phyloP scores from a whole-genome alignment of 1,284 basidiomycete species.

The Marasmius oreades region DNA sequence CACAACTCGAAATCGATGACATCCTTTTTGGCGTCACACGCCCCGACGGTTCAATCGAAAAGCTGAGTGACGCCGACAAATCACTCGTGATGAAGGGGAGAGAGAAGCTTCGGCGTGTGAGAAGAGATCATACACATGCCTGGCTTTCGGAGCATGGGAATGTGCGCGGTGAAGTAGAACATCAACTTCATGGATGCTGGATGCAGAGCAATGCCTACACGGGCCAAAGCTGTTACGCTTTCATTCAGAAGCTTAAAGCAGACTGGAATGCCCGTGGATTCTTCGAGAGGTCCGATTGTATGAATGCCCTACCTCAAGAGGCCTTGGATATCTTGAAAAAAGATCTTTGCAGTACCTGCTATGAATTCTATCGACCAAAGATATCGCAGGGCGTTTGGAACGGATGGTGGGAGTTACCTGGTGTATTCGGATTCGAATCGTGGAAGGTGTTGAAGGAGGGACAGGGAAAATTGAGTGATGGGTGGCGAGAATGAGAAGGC shows the following conservation, averaged over 20 bases:
- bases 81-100: slow-evolving; percentile 14
- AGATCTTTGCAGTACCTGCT: not conserved
- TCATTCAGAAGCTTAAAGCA: not conserved
- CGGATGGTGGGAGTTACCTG: not conserved
- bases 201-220: not conserved
- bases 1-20: slow-evolving; percentile 19
- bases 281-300: not conserved
- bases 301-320: not conserved
- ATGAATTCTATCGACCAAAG: not conserved
- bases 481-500: not conserved
- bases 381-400: not conserved
- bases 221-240: not conserved
- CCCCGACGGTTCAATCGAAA: slow-evolving; percentile 11
- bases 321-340: not conserved
- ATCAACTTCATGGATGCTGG: not conserved
- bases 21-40: slow-evolving; percentile 17
- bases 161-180: not conserved
- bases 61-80: slow-evolving; percentile 9
- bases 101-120: slow-evolving; percentile 16
- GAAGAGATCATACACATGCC: slow-evolving; percentile 14
- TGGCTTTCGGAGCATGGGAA: slow-evolving; percentile 14
- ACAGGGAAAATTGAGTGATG: not conserved
- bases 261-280: not conserved
- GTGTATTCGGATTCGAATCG: not conserved
- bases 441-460: not conserved